Evolutionary conservation across 148 eudicot species (phyloP).

Genomic region (Polygonum aviculare): DNA sequence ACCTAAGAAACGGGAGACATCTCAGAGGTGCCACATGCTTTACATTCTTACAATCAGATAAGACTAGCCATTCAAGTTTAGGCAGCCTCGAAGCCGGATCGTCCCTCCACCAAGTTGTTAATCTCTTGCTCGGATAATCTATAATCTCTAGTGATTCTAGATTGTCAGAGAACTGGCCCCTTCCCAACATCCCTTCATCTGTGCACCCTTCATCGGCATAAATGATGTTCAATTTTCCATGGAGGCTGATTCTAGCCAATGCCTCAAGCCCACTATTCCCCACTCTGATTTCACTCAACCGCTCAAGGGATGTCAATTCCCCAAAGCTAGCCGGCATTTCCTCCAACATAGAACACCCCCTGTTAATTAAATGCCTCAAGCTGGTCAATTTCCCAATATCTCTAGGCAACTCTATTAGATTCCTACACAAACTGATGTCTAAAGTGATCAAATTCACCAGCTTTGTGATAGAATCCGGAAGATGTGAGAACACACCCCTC

Average conservation of each 20-base stretch:
- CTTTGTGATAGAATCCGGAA: constrained; percentile 15
- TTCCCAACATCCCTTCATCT: background rate
- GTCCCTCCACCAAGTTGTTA: too few species aligned
- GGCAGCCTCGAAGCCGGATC: background rate
- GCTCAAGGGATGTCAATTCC: constrained; percentile 8
- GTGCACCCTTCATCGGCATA: background rate
- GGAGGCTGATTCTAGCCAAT: background rate
- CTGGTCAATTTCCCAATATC: constrained; percentile 1
- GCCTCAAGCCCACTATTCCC: background rate
- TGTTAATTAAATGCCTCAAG: constrained; percentile 16
- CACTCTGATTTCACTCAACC: background rate
- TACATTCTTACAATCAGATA: background rate
- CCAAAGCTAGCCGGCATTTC: constrained; percentile 11
- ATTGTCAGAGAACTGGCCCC: background rate
- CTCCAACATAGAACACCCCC: background rate
- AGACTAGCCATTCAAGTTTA: background rate
- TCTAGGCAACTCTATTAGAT: constrained; percentile 13
- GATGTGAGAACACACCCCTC: background rate
- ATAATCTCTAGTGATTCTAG: background rate
- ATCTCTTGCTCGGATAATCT: background rate
- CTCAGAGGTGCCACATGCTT: background rate
- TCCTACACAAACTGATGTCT: background rate
- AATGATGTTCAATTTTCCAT: background rate
- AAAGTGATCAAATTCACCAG: constrained; percentile 25
- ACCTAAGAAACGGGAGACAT: background rate